These are phyloP conservation scores for Solanum rostratum DNA, from an alignment of 257 asterid species.

Conservation along the genomic window DNA sequence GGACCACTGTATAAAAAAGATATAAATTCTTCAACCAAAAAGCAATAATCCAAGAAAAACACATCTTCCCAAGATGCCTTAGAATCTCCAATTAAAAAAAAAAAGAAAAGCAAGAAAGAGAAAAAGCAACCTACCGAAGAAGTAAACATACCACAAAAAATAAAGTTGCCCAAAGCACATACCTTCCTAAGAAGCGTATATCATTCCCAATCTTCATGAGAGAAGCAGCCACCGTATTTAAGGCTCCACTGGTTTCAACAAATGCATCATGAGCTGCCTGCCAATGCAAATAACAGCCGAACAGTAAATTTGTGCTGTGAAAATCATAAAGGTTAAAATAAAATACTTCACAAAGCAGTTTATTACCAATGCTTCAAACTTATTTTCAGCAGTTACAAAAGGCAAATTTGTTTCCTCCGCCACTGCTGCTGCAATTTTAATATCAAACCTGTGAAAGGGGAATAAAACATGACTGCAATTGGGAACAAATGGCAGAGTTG, in stretches of 20 bases:
- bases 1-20: slow-evolving; percentile 64
- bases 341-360: background rate
- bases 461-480: background rate
- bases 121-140: background rate
- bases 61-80: background rate
- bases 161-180: background rate
- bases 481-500: background rate
- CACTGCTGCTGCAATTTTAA: slow-evolving; percentile 88
- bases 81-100: background rate
- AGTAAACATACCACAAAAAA: background rate
- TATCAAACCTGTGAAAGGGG: slow-evolving; percentile 49
- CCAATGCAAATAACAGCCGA: slow-evolving; percentile 3
- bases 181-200: slow-evolving; percentile 95
- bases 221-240: slow-evolving; percentile 78
- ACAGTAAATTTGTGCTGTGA: background rate
- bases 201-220: slow-evolving; percentile 96
- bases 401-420: slow-evolving; percentile 94
- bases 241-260: slow-evolving; percentile 92
- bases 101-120: background rate
- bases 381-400: slow-evolving; percentile 95
- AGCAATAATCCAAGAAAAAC: background rate
- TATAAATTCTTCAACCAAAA: background rate
- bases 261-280: slow-evolving; percentile 98
- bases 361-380: slow-evolving; percentile 90
- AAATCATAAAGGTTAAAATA: background rate